Conservation (phyloP, 148 eudicot genomes). For the Linanthus parryae region DNA sequence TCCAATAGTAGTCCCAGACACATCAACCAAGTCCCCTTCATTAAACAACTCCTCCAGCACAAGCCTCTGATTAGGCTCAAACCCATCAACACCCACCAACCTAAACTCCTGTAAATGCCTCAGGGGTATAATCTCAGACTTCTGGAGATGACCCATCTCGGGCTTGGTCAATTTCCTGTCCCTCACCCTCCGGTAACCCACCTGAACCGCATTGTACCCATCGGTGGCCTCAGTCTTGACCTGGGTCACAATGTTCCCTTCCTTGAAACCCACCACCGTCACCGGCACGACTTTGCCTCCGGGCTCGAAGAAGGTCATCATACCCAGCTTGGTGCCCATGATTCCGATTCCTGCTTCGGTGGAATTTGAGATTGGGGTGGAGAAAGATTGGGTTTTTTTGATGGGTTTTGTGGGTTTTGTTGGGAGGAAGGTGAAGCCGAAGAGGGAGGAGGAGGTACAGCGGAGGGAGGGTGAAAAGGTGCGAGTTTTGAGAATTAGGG, state of each 20-base stretch:
- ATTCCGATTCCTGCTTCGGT: constrained; percentile 85
- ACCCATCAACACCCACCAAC: constrained; percentile 56
- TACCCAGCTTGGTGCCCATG: constrained; percentile 88
- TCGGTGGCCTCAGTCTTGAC: constrained; percentile 86
- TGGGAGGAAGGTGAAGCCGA: constrained; percentile 8
- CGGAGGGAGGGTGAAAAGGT: neutral
- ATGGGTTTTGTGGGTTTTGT: constrained; percentile 9
- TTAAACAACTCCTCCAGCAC: constrained; percentile 60
- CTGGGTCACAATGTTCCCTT: constrained; percentile 95
- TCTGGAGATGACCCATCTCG: constrained; percentile 71
- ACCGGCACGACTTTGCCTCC: constrained; percentile 77
- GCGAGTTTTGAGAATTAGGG: constrained; percentile 6
- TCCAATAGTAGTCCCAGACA: constrained; percentile 90
- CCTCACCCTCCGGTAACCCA: constrained; percentile 81
- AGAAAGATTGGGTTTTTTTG: neutral
- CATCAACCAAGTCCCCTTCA: constrained; percentile 90
- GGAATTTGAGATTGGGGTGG: constrained; percentile 27
- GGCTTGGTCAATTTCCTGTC: constrained; percentile 84
- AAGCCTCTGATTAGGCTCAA: constrained; percentile 56
- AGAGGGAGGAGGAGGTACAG: constrained; percentile 10
- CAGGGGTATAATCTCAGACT: constrained; percentile 73
- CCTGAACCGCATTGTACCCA: constrained; percentile 84
- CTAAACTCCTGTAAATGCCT: constrained; percentile 91
- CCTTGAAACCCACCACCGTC: constrained; percentile 91
- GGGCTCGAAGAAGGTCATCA: constrained; percentile 80